These are phyloP conservation scores for Flaveria trinervia DNA, from an alignment of 129 eudicot genomes.

Conservation along the genomic window DNA sequence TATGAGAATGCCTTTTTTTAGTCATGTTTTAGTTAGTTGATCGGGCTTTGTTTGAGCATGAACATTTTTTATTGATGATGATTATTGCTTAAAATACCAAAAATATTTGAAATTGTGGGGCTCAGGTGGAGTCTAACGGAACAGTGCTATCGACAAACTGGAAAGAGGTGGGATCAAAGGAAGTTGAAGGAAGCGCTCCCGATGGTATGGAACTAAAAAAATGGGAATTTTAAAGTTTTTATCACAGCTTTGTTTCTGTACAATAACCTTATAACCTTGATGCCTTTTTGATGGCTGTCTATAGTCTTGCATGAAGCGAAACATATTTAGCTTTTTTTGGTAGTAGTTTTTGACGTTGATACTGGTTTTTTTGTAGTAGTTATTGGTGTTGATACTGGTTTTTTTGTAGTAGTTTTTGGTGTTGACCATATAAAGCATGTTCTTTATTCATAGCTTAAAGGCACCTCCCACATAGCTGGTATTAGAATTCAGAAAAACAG, in stretches of 20 bases:
- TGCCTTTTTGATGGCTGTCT: background rate
- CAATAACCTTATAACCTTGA: slow-evolving; percentile 7
- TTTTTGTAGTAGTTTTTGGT: background rate
- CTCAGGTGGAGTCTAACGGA: slow-evolving; percentile 86
- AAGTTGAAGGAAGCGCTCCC: slow-evolving; percentile 83
- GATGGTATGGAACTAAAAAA: slow-evolving; percentile 93
- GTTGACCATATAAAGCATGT: background rate
- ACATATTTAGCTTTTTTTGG: too few species aligned
- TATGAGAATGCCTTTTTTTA: too few species aligned
- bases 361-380: background rate
- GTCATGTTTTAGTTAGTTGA: too few species aligned
- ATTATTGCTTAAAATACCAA: too few species aligned
- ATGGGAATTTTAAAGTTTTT: slow-evolving; percentile 56
- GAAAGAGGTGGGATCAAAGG: slow-evolving; percentile 91
- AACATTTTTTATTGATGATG: too few species aligned
- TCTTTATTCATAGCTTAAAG: background rate
- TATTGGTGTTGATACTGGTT: background rate
- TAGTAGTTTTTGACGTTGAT: background rate
- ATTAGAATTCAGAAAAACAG: slow-evolving; percentile 48
- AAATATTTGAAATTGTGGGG: background rate
- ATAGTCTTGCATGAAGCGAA: background rate
- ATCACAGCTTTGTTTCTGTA: slow-evolving; percentile 12
- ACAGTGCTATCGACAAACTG: slow-evolving; percentile 93
- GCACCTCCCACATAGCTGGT: background rate
- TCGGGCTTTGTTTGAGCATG: too few species aligned